Percentiles rank a stretch among this genome's conserved stretches.
These are phyloP conservation scores for Puccinia polysora DNA, from an alignment of 1,284 basidiomycete genomes.

Conservation along the genomic window DNA sequence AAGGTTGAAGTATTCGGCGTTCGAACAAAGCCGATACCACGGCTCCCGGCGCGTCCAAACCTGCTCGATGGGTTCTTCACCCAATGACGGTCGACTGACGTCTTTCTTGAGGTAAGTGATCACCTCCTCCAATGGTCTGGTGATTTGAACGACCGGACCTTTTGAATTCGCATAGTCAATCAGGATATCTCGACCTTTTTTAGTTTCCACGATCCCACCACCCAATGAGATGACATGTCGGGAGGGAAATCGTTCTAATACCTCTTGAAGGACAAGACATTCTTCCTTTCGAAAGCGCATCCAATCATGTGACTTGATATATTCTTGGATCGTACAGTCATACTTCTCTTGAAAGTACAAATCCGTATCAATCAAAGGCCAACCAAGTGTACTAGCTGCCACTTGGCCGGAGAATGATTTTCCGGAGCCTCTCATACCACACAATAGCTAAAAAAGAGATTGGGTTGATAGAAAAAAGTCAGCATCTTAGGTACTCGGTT, in stretches of 20 bases:
- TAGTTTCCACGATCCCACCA: slow-evolving; percentile 87
- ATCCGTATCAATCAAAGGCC: slow-evolving; percentile 85
- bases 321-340: slow-evolving; percentile 66
- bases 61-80: slow-evolving; percentile 67
- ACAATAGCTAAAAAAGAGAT: slow-evolving; percentile 61
- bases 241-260: slow-evolving; percentile 52
- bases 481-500: slow-evolving; percentile 61
- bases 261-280: slow-evolving; percentile 52
- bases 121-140: slow-evolving; percentile 67
- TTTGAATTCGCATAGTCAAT: slow-evolving; percentile 61
- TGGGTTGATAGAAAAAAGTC: background rate
- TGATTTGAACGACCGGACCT: slow-evolving; percentile 63
- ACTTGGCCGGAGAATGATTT: slow-evolving; percentile 83
- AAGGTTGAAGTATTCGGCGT: slow-evolving; percentile 77
- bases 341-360: slow-evolving; percentile 67
- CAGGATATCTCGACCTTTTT: slow-evolving; percentile 67
- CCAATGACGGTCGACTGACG: slow-evolving; percentile 66
- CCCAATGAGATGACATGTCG: slow-evolving; percentile 83
- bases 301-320: slow-evolving; percentile 73
- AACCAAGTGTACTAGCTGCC: slow-evolving; percentile 68
- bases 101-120: slow-evolving; percentile 73
- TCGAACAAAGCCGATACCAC: slow-evolving; percentile 82
- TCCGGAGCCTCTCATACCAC: slow-evolving; percentile 95
- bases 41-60: slow-evolving; percentile 78
- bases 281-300: slow-evolving; percentile 64